Percentiles rank a stretch among this genome's conserved stretches.
Conservation (phyloP, 345 rosid species). For the Eucalyptus lansdowneana region DNA sequence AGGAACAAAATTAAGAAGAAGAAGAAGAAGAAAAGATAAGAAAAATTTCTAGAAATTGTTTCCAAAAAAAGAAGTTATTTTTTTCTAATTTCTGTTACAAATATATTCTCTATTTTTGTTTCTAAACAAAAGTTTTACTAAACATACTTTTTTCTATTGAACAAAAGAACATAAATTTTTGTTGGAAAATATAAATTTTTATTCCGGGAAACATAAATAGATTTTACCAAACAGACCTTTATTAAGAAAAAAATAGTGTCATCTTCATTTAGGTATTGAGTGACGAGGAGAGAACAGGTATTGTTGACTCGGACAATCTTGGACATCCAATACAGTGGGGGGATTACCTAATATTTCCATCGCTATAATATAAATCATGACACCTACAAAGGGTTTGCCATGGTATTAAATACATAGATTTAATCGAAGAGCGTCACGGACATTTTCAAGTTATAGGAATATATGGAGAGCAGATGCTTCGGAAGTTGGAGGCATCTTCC, state of each 20-base stretch:
- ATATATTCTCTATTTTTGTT: too few species aligned
- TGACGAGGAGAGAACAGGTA: background rate
- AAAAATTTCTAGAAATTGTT: too few species aligned
- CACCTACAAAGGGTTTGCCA: background rate
- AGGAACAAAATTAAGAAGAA: too few species aligned
- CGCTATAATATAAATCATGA: background rate
- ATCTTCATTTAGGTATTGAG: background rate
- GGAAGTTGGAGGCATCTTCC: background rate
- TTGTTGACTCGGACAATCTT: background rate
- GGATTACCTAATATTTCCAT: background rate
- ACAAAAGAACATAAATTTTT: too few species aligned
- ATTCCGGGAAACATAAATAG: fast-evolving
- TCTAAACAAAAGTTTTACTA: fast-evolving
- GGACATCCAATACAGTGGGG: too few species aligned
- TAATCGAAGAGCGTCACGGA: background rate
- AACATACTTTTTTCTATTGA: fast-evolving
- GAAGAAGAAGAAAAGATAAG: too few species aligned
- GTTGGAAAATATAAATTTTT: fast-evolving
- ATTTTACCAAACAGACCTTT: too few species aligned
- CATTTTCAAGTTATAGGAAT: background rate
- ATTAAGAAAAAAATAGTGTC: background rate
- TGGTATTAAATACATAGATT: background rate
- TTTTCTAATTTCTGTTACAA: too few species aligned
- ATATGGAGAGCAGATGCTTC: background rate
- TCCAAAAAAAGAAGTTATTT: too few species aligned